Percentiles rank a stretch among this genome's conserved stretches.
Evolutionary conservation across 1,284 basidiomycete genomes (phyloP).

Genomic region (Schizophyllum commune): DNA sequence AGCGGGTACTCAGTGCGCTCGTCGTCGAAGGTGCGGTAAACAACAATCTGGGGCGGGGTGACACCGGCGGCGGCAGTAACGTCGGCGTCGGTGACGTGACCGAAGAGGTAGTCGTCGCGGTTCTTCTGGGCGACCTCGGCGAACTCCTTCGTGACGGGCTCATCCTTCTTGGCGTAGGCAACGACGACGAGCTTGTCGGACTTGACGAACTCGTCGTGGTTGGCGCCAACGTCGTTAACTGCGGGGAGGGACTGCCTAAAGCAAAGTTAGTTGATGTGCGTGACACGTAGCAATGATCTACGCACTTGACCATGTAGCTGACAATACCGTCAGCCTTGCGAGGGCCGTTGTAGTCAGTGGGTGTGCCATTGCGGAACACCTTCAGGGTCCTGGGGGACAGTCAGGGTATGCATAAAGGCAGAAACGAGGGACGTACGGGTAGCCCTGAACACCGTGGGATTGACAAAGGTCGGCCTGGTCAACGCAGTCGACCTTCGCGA

Average conservation of each 20-base stretch:
- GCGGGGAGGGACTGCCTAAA: conserved; percentile 91
- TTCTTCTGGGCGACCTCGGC: conserved; percentile 75
- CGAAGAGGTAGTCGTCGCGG: conserved; percentile 93
- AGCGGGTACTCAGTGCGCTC: conserved; percentile 66
- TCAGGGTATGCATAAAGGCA: conserved; percentile 5
- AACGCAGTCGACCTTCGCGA: conserved; percentile 96
- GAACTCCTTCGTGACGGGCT: conserved; percentile 50
- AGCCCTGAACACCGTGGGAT: conserved; percentile 80
- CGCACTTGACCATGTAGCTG: conserved; percentile 95
- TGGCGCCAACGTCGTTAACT: conserved; percentile 69
- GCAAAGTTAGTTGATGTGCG: conserved; percentile 8
- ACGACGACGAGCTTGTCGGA: conserved; percentile 91
- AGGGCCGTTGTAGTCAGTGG: conserved; percentile 79
- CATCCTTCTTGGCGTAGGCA: conserved; percentile 71
- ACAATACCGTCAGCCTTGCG: conserved; percentile 96
- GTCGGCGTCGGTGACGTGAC: conserved; percentile 68
- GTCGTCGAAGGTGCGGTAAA: conserved; percentile 94
- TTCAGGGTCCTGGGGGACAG: conserved; percentile 61
- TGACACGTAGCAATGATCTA: conserved; percentile 9
- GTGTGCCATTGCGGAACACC: conserved; percentile 84
- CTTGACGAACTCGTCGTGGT: conserved; percentile 80
- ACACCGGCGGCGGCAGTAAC: conserved; percentile 69
- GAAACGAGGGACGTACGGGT: conserved; percentile 61
- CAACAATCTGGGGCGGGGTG: conserved; percentile 75
- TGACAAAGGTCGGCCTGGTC: conserved; percentile 84